phyloP scores from a whole-genome alignment of 2,329 filamentous ascomycete genomes.

The Drechslerella coelobrocha region DNA sequence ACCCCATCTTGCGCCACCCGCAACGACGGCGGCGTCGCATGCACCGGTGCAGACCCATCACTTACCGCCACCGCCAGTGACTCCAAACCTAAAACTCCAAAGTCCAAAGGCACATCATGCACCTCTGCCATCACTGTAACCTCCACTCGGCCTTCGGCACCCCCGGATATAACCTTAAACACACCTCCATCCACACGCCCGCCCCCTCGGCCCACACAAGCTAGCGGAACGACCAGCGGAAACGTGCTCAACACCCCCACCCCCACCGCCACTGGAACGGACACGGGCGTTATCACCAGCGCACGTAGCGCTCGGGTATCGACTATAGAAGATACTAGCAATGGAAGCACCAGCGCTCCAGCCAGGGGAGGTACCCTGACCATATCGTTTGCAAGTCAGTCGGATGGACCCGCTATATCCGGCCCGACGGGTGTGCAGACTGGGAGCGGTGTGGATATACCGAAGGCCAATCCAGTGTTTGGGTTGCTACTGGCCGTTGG shows the following conservation, averaged over 20 bases:
- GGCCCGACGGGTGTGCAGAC: slow-evolving; percentile 2
- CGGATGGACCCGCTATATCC: neutral
- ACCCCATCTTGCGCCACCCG: slow-evolving; percentile 36
- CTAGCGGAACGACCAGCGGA: too few relatives aligned
- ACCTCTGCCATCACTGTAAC: too few relatives aligned
- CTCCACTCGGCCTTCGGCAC: neutral
- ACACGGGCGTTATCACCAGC: neutral
- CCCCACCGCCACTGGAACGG: neutral
- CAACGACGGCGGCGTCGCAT: slow-evolving; percentile 22
- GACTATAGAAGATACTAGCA: neutral
- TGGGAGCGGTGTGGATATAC: neutral
- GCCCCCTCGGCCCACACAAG: too few relatives aligned
- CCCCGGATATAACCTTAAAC: too few relatives aligned
- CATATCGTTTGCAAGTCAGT: neutral
- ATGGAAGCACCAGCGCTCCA: neutral
- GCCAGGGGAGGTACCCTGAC: slow-evolving; percentile 2
- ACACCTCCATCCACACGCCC: too few relatives aligned
- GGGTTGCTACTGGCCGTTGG: slow-evolving; percentile 21
- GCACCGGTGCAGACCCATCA: slow-evolving; percentile 12
- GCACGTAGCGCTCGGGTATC: neutral
- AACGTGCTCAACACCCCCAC: too few relatives aligned
- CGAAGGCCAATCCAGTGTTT: slow-evolving; percentile 7
- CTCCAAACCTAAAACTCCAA: too few relatives aligned
- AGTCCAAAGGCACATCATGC: too few relatives aligned
- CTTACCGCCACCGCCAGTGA: too few relatives aligned